Evolutionary conservation across 495 filamentous ascomycete genomes (phyloP).

Genomic region (Xylaria sp.): DNA sequence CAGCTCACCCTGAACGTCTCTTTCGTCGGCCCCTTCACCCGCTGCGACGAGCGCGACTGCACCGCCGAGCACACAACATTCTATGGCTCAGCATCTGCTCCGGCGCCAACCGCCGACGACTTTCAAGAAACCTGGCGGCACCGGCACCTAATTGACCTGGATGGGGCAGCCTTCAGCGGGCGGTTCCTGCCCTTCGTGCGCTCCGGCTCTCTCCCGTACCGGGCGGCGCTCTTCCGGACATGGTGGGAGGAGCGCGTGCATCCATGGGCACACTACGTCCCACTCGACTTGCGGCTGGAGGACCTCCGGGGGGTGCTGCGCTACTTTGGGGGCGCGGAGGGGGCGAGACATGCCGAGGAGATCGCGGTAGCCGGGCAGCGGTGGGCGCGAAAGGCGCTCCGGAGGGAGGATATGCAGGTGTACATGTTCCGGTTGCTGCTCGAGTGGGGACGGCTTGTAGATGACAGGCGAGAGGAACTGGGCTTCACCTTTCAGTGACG

Average conservation of each 20-base stretch:
- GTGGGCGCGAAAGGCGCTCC: constrained; percentile 69
- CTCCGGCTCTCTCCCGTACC: constrained; percentile 68
- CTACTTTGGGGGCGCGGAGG: constrained; percentile 56
- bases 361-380: constrained; percentile 71
- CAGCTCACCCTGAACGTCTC: constrained; percentile 34
- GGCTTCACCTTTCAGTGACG: constrained; percentile 49
- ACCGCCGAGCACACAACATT: constrained; percentile 60
- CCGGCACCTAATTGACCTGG: constrained; percentile 71
- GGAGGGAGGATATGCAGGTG: constrained; percentile 83
- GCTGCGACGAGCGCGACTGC: constrained; percentile 45
- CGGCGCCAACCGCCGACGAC: constrained; percentile 47
- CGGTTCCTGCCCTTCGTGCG: constrained; percentile 70
- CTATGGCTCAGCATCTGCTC: constrained; percentile 56
- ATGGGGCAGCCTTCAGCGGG: constrained; percentile 68
- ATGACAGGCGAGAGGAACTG: constrained; percentile 66
- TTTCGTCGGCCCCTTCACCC: constrained; percentile 57
- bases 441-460: constrained; percentile 73
- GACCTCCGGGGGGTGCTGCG: constrained; percentile 66
- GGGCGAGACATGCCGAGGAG: constrained; percentile 46
- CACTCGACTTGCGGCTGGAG: constrained; percentile 71
- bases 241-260: constrained; percentile 77
- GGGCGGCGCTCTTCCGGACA: constrained; percentile 69
- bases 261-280: constrained; percentile 81
- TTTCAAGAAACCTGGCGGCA: constrained; percentile 54
- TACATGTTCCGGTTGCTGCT: constrained; percentile 81